Evolutionary conservation across 129 eudicot genomes (phyloP).

Genomic region (sunflower (Helianthus annuus)): HanXRQr2.0-SUNRISE NC_035436.2:194064979-194065478

Average conservation of each 20-base stretch:
- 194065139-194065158: too few relatives aligned
- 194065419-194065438: constrained; percentile 52
- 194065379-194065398: constrained; percentile 60
- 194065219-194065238: constrained; percentile 85
- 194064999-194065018: too few relatives aligned
- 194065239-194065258: constrained; percentile 63
- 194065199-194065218: constrained; percentile 73
- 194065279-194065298: constrained; percentile 59
- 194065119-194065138: too few relatives aligned
- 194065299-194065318: constrained; percentile 37
- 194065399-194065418: constrained; percentile 66
- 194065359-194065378: constrained; percentile 58
- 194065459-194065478: constrained; percentile 70
- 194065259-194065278: constrained; percentile 76
- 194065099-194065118: too few relatives aligned
- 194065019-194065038: too few relatives aligned
- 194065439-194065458: constrained; percentile 61
- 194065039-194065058: too few relatives aligned
- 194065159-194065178: too few relatives aligned
- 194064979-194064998: too few relatives aligned
- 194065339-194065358: constrained; percentile 44
- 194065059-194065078: too few relatives aligned
- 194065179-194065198: constrained; percentile 31
- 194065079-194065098: too few relatives aligned
- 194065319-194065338: constrained; percentile 44